These are phyloP conservation scores for Plenodomus lindquistii DNA, from an alignment of 2,329 filamentous ascomycete species.

Conservation along the genomic window DNA sequence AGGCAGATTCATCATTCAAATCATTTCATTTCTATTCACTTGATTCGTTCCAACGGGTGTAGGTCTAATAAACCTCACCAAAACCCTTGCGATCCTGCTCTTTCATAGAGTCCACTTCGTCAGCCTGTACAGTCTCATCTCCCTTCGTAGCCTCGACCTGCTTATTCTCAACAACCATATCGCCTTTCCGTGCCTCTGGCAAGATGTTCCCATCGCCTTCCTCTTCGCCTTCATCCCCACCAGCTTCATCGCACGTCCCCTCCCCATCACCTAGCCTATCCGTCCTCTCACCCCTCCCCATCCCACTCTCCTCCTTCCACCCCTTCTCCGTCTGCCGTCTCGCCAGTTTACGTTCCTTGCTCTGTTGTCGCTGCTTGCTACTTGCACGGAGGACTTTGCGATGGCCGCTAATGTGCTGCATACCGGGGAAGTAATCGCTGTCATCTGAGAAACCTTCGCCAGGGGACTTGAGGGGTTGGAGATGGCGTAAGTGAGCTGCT, in stretches of 20 bases:
- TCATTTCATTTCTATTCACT: too few species aligned
- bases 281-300: slow-evolving; percentile 50
- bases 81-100: slow-evolving; percentile 35
- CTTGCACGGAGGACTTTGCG: slow-evolving; percentile 29
- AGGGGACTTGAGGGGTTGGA: slow-evolving; percentile 29
- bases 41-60: not conserved
- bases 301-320: slow-evolving; percentile 54
- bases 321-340: slow-evolving; percentile 40
- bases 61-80: slow-evolving; percentile 36
- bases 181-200: slow-evolving; percentile 38
- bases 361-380: slow-evolving; percentile 36
- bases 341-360: slow-evolving; percentile 41
- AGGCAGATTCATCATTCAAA: too few species aligned
- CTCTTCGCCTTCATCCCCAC: slow-evolving; percentile 8
- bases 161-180: slow-evolving; percentile 37
- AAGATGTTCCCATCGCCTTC: slow-evolving; percentile 28
- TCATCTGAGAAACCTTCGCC: slow-evolving; percentile 50
- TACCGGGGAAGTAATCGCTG: slow-evolving; percentile 47
- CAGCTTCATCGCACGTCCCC: slow-evolving; percentile 26
- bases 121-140: slow-evolving; percentile 21
- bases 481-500: slow-evolving; percentile 35
- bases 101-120: slow-evolving; percentile 38
- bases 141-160: slow-evolving; percentile 16
- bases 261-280: slow-evolving; percentile 52
- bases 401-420: slow-evolving; percentile 34